These are phyloP conservation scores for Salvia splendens DNA, from an alignment of 257 asterid species.

Conservation along the genomic window DNA sequence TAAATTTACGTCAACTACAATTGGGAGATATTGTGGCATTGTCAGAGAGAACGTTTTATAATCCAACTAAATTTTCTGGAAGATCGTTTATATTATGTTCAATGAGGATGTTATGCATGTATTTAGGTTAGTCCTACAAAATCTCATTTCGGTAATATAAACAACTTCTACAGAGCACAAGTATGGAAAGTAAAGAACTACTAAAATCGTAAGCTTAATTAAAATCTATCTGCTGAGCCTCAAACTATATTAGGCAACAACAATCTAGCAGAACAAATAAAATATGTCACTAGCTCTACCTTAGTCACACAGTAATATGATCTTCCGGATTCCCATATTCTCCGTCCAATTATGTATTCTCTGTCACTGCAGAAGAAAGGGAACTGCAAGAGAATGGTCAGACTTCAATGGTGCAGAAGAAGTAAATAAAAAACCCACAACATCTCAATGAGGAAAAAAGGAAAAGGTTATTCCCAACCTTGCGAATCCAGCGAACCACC, in stretches of 20 bases:
- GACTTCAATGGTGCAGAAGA: conserved; percentile 8
- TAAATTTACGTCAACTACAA: background rate
- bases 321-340: conserved; percentile 91
- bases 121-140: background rate
- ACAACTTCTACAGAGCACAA: background rate
- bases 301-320: conserved; percentile 85
- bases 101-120: background rate
- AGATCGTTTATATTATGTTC: background rate
- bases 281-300: conserved; percentile 40
- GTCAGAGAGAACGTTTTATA: background rate
- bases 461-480: conserved; percentile 48
- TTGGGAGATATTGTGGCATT: background rate
- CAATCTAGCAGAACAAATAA: background rate
- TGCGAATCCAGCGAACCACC: conserved; percentile 87
- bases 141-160: background rate
- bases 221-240: background rate
- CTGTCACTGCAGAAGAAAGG: conserved; percentile 97
- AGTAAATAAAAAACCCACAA: conserved; percentile 3
- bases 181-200: background rate
- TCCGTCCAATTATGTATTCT: conserved; percentile 85
- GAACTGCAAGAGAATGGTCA: conserved; percentile 57
- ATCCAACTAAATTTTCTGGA: background rate
- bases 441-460: background rate
- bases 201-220: background rate
- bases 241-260: background rate